Evolutionary conservation across 1,139 yeast species (phyloP), one percentile per base, ranked within the genome.

Genomic region (Candida dubliniensis): DNA sequence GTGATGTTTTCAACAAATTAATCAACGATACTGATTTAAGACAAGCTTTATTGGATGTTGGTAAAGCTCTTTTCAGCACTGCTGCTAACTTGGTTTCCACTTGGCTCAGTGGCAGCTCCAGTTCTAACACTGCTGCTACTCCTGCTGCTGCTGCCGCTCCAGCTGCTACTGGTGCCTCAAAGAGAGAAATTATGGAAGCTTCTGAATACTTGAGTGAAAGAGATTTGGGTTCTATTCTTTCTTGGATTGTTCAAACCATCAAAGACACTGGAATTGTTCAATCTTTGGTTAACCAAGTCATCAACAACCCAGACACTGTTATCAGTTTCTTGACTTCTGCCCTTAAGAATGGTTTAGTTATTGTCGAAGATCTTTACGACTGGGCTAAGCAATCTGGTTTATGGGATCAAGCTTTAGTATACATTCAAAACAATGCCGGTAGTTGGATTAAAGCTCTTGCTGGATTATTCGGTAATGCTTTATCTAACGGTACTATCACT

Each of bases 341-440:
- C 34, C 61, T 69, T 47, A 56, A 63, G 53, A 54, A 60, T 42
- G 76, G 76, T 49, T 47, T 64, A 47, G 69, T 67, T 43, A 46
- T 66, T 42, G 68, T 57, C 44, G 66, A 65, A 57, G 75, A 71
- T 43, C 48, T 70, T 38, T 69, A 59, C 61, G 34, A 39, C 38
- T 73, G 75, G 75, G 70, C 76, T 49, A 68, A 71, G 58, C 43
- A 53, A 15, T 59, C 66, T 24, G 78, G 78, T 47, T 46, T 72
- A 38, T 66, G 74, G 56, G 56, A 54, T 49, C 43, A 58, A 15
- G 69, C 64, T 48, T 55, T 72, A 44, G 42, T 49, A 35, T 71
- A 63, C 61, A 55, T 73, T 46, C 50, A 54, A 34, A 51, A 50
- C 40, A 58, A 66, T 57, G 70, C 71, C 49, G 67, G 69, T 45